Conservation (phyloP, 805 yeast species). For the Dipodascus albidus region DNA sequence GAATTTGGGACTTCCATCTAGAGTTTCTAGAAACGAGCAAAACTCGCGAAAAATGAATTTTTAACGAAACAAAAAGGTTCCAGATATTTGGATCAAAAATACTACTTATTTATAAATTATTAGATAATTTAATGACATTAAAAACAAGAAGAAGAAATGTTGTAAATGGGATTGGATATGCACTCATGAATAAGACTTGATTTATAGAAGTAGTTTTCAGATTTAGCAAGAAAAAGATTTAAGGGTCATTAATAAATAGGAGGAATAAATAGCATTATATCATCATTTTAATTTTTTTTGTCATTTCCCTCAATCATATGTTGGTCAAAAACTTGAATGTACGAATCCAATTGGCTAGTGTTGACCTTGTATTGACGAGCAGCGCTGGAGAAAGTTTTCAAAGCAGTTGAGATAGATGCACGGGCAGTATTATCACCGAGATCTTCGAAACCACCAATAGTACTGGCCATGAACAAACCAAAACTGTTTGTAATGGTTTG, state of each 20-base stretch:
- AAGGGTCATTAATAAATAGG: too few species aligned
- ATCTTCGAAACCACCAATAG: background rate
- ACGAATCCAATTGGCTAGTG: background rate
- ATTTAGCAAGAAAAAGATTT: too few species aligned
- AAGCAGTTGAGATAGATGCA: background rate
- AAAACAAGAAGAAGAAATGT: background rate
- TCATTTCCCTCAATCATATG: too few species aligned
- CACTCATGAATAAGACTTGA: too few species aligned
- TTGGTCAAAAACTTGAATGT: background rate
- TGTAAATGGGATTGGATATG: background rate
- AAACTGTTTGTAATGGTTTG: background rate
- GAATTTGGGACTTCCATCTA: slow-evolving; percentile 3
- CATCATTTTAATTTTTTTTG: too few species aligned
- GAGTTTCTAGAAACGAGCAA: slow-evolving; percentile 6
- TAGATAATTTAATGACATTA: background rate
- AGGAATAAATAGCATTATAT: too few species aligned
- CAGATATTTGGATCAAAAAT: background rate
- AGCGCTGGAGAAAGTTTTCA: background rate
- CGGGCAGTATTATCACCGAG: background rate
- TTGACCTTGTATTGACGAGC: background rate
- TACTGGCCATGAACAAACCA: background rate
- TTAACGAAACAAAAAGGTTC: background rate
- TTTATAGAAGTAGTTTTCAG: too few species aligned
- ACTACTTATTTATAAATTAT: background rate
- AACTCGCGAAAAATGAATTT: slow-evolving; percentile 1